A percentile compares a stretch with the other conserved stretches of the same genome.
phyloP scores from a whole-genome alignment of 2,329 filamentous ascomycete genomes.

The Fusarium dimerum region DNA sequence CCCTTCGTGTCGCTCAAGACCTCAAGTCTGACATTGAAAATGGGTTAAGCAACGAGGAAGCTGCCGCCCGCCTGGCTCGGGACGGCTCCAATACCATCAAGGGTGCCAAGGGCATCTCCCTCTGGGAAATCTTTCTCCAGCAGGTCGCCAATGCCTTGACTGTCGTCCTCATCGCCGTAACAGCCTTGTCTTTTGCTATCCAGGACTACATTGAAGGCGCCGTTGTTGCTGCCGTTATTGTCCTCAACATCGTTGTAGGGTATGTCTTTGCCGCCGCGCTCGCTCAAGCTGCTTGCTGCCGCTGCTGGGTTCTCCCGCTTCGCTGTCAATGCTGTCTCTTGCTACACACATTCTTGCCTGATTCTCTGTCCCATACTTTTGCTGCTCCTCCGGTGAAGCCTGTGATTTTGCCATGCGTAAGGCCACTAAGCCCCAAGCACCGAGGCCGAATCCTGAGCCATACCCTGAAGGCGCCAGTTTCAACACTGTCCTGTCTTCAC shows the following conservation, averaged over 20 bases:
- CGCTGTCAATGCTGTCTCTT: conserved; percentile 18
- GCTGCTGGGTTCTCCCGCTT: conserved; percentile 14
- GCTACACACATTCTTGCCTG: conserved; percentile 15
- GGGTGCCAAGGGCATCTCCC: conserved; percentile 68
- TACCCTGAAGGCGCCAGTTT: conserved; percentile 31
- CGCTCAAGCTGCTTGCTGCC: conserved; percentile 20
- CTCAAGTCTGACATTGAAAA: conserved; percentile 49
- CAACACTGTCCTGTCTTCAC: conserved; percentile 10
- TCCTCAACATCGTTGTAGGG: conserved; percentile 69
- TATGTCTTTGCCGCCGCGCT: conserved; percentile 39
- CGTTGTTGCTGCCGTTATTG: conserved; percentile 64
- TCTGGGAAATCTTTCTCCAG: conserved; percentile 75
- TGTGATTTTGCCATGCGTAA: conserved; percentile 27
- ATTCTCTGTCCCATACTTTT: conserved; percentile 14
- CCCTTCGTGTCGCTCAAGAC: conserved; percentile 35
- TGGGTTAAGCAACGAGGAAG: conserved; percentile 66
- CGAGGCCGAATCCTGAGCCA: conserved; percentile 26
- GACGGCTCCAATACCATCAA: conserved; percentile 73
- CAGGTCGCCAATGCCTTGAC: conserved; percentile 79
- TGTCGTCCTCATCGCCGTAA: conserved; percentile 72
- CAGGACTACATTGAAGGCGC: conserved; percentile 64
- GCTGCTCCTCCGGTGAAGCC: conserved; percentile 31
- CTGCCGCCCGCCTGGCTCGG: conserved; percentile 62
- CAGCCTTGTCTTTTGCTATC: conserved; percentile 68
- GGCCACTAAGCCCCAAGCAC: conserved; percentile 30